Conservation (phyloP, 345 rosid genomes). For the Isatis tinctoria region DNA sequence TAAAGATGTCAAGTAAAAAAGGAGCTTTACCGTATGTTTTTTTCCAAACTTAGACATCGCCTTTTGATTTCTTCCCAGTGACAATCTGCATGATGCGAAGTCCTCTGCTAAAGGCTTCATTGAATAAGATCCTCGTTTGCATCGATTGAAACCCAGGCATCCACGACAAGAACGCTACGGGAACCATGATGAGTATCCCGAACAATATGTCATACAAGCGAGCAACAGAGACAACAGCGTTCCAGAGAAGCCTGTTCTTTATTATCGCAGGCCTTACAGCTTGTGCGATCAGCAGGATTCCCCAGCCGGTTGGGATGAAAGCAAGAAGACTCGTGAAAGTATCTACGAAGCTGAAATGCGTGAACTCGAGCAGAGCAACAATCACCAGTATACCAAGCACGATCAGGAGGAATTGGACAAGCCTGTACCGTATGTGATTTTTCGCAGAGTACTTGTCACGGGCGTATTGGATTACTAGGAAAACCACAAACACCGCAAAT, state of each 20-base stretch:
- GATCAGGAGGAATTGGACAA: slow-evolving; percentile 59
- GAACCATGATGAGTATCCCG: slow-evolving; percentile 72
- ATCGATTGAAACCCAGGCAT: slow-evolving; percentile 84
- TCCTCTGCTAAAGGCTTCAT: slow-evolving; percentile 89
- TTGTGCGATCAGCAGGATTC: slow-evolving; percentile 66
- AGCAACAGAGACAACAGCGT: slow-evolving; percentile 72
- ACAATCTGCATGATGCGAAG: slow-evolving; percentile 78
- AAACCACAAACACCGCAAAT: slow-evolving; percentile 50
- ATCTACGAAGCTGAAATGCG: slow-evolving; percentile 46
- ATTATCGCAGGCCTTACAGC: slow-evolving; percentile 47
- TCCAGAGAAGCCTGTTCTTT: slow-evolving; percentile 52
- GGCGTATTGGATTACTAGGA: slow-evolving; percentile 54
- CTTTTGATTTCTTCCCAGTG: slow-evolving; percentile 62
- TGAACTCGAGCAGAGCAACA: slow-evolving; percentile 47
- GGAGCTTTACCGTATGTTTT: slow-evolving; percentile 9
- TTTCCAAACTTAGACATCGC: slow-evolving; percentile 15
- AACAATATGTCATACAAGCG: slow-evolving; percentile 75
- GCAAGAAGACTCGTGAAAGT: slow-evolving; percentile 72
- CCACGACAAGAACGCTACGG: slow-evolving; percentile 81
- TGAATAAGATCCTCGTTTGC: slow-evolving; percentile 89
- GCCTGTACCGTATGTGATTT: slow-evolving; percentile 66
- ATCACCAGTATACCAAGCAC: slow-evolving; percentile 43
- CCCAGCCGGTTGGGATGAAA: slow-evolving; percentile 93
- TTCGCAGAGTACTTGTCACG: slow-evolving; percentile 68
- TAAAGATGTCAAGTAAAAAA: neutral